These are phyloP conservation scores for Striga asiatica DNA, from an alignment of 257 asterid genomes.

Conservation along the genomic window DNA sequence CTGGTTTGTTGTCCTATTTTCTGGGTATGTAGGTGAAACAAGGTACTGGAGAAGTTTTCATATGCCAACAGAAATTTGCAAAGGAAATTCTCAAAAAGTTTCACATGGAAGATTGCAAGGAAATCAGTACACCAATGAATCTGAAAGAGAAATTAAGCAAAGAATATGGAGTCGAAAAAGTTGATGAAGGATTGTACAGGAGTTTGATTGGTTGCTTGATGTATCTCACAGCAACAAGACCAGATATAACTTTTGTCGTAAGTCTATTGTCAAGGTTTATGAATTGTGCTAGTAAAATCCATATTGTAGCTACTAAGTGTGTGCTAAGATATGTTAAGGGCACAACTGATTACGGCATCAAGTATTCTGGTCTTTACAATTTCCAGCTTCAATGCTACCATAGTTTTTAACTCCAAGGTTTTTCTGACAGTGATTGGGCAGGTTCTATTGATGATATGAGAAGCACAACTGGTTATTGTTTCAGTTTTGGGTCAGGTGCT, in stretches of 20 bases:
- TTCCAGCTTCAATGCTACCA: background rate
- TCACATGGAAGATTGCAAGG: conserved; percentile 3
- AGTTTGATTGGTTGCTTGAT: conserved; percentile 10
- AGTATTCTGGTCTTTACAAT: background rate
- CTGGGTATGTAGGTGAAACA: conserved; percentile 8
- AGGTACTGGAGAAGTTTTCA: background rate
- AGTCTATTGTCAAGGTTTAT: conserved; percentile 7
- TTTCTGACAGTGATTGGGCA: conserved; percentile 5
- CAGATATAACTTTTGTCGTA: background rate
- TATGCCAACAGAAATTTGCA: background rate
- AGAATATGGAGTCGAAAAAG: background rate
- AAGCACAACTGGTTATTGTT: conserved; percentile 3
- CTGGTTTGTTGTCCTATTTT: background rate
- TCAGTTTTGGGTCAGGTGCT: background rate
- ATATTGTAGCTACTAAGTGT: background rate
- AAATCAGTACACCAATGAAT: background rate
- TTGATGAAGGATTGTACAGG: background rate
- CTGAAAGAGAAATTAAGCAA: background rate
- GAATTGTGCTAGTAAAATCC: background rate
- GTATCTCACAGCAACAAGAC: conserved; percentile 9
- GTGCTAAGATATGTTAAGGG: no score
- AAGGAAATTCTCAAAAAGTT: conserved; percentile 4
- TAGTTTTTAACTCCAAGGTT: no score
- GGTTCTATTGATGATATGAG: conserved; percentile 13
- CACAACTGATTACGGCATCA: conserved; percentile 5